These are phyloP conservation scores for Penicillium sp. DNA, from an alignment of 2,329 filamentous ascomycete genomes.

Conservation along the genomic window DNA sequence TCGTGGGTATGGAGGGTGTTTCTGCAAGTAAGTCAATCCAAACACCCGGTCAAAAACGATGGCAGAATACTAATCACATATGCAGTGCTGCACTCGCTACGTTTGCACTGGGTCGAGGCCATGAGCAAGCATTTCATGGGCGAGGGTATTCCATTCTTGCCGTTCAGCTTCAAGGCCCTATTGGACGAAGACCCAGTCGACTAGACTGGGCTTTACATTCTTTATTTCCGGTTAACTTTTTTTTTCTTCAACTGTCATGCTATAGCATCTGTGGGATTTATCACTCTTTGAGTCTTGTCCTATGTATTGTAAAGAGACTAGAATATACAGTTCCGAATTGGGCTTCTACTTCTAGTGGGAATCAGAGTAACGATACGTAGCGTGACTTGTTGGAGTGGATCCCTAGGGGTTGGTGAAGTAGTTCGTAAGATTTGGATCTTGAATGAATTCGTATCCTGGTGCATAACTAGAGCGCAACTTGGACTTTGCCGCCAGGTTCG, in stretches of 20 bases:
- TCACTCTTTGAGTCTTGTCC: slow-evolving; percentile 13
- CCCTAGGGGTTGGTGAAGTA: neutral
- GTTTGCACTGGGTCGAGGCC: slow-evolving; percentile 94
- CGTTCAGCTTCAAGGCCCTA: slow-evolving; percentile 82
- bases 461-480: too few species aligned
- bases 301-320: slow-evolving; percentile 17
- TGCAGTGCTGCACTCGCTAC: slow-evolving; percentile 78
- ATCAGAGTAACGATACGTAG: neutral
- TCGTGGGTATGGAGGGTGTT: slow-evolving; percentile 94
- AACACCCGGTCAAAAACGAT: neutral
- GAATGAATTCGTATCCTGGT: neutral
- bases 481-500: neutral
- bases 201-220: slow-evolving; percentile 22
- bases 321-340: slow-evolving; percentile 8
- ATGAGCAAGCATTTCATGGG: slow-evolving; percentile 98
- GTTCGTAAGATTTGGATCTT: neutral
- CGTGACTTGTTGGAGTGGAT: neutral
- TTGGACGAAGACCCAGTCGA: slow-evolving; percentile 73
- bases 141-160: slow-evolving; percentile 80
- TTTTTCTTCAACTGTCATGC: slow-evolving; percentile 14
- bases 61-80: neutral
- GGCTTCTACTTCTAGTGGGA: neutral
- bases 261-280: slow-evolving; percentile 17
- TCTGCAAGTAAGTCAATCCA: slow-evolving; percentile 60
- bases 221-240: slow-evolving; percentile 6